phyloP scores from a whole-genome alignment of 352 stramenopile genomes.

The Phytophthora podocarpi region DNA sequence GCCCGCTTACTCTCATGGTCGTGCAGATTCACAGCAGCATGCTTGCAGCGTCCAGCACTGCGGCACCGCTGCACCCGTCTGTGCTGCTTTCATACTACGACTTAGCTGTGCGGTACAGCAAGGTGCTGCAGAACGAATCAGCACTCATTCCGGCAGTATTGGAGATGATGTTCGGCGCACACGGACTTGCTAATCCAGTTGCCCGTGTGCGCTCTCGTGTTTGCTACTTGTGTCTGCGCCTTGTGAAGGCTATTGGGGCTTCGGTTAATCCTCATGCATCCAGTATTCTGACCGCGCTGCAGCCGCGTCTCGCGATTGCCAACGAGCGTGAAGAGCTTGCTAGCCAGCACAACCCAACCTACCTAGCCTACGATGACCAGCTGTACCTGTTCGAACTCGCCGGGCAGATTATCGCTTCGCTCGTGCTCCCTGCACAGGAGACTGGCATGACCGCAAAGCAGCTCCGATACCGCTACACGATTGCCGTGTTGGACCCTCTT shows the following conservation, averaged over 20 bases:
- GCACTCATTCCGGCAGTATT: slow-evolving; percentile 70
- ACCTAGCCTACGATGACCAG: slow-evolving; percentile 76
- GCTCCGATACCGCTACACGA: slow-evolving; percentile 69
- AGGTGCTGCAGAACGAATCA: slow-evolving; percentile 70
- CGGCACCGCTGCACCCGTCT: slow-evolving; percentile 41
- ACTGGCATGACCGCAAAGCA: slow-evolving; percentile 62
- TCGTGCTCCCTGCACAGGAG: slow-evolving; percentile 33
- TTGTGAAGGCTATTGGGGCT: slow-evolving; percentile 77
- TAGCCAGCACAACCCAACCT: slow-evolving; percentile 49
- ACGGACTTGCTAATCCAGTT: slow-evolving; percentile 68
- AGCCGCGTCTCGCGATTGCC: slow-evolving; percentile 65
- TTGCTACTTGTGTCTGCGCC: slow-evolving; percentile 83
- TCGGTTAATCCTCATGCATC: slow-evolving; percentile 78
- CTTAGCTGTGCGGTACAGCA: slow-evolving; percentile 74
- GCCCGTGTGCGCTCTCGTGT: slow-evolving; percentile 76
- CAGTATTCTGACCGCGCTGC: slow-evolving; percentile 69
- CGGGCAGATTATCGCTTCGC: slow-evolving; percentile 79
- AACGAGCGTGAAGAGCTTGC: slow-evolving; percentile 43
- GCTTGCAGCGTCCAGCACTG: slow-evolving; percentile 39
- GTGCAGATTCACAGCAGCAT: slow-evolving; percentile 74
- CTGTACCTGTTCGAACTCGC: slow-evolving; percentile 88
- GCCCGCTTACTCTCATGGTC: slow-evolving; percentile 69
- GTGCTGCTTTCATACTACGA: slow-evolving; percentile 88
- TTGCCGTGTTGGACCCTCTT: slow-evolving; percentile 73
- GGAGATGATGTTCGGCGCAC: slow-evolving; percentile 82